Evolutionary conservation across 2,329 filamentous ascomycete genomes (phyloP).

Genomic region (Colletotrichum spaethianum): DNA sequence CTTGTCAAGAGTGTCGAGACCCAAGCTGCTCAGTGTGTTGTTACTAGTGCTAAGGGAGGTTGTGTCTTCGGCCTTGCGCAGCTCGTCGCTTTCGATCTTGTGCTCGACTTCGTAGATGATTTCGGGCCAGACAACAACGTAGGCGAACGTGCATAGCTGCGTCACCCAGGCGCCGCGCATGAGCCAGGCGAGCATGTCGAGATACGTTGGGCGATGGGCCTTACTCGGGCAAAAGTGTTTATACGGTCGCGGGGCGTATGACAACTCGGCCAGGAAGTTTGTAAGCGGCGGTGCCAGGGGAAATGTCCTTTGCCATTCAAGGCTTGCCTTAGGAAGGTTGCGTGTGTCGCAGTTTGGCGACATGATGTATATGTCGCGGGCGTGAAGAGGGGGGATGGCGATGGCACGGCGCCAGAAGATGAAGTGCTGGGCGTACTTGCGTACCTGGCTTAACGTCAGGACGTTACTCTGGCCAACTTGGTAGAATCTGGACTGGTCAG

Average conservation of each 20-base stretch:
- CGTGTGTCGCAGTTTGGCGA: conserved; percentile 89
- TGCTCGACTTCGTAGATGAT: conserved; percentile 86
- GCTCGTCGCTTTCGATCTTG: conserved; percentile 76
- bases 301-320: conserved; percentile 83
- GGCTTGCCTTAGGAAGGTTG: conserved; percentile 77
- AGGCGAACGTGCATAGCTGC: conserved; percentile 91
- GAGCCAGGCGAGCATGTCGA: conserved; percentile 93
- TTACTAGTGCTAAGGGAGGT: conserved; percentile 29
- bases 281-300: conserved; percentile 86
- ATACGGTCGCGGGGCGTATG: conserved; percentile 85
- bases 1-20: conserved; percentile 46
- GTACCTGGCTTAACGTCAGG: conserved; percentile 84
- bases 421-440: conserved; percentile 91
- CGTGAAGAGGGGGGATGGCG: conserved; percentile 90
- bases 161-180: conserved; percentile 94
- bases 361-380: conserved; percentile 90
- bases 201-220: conserved; percentile 88
- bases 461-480: conserved; percentile 80
- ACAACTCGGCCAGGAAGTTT: conserved; percentile 89
- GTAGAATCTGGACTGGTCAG: conserved; percentile 61
- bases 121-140: conserved; percentile 86
- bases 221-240: conserved; percentile 88
- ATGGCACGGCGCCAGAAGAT: conserved; percentile 97
- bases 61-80: conserved; percentile 54
- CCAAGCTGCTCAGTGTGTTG: conserved; percentile 25